Base-by-base conservation (phyloP, 208 protist genomes). In the Wallacemonas collosoma region DNA sequence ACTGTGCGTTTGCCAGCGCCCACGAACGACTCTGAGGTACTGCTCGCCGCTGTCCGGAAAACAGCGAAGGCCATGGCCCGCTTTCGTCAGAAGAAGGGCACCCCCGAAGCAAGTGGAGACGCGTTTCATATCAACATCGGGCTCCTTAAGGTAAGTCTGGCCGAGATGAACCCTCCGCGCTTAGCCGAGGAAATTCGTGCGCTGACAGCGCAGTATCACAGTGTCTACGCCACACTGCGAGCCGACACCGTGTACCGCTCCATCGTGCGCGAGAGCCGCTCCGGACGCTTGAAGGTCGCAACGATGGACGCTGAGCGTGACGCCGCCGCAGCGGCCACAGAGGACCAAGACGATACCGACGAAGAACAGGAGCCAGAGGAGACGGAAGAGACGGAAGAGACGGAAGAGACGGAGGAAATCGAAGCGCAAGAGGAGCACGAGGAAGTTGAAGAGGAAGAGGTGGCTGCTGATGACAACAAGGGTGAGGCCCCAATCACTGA, bases 201-300 rank as follows among this genome's bases (percentile, higher is more conserved):
- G 3, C 8, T 79, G 36, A 55, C 11, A 15, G 35, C 72, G 26
- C 47, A n/a, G 45, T 77, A 77, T 44, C 54, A 50, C 2, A 55
- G 54, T 1, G 64, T 66, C 53, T 79, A 72, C 55, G 47, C 71
- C 8, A 71, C 73, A 6, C 66, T 83, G 15, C 79, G 70, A 36
- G 40, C 41, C 12, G 56, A 44, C 15, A 36, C 68, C 11, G 50
- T 74, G 7, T 68, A 71, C 15, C 69, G 79, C 8, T 55, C 79
- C 1, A 64, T 75, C 12, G 45, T 75, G 2, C 75, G 74, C 7
- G 79, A 80, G 3, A 67, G 62, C 36, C 75, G 74, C 15, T 44
- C 60, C 7, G 60, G 60, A 8, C n/a, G 36, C 5, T 26, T 51
- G 4, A 51, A 7, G 60, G n/a, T 50, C 12, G 41, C n/a, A 36